Percentiles rank a stretch among this genome's conserved stretches.
Evolutionary conservation across 768 basidiomycete species (phyloP).

Genomic region (Termitomyces sp.): DNA sequence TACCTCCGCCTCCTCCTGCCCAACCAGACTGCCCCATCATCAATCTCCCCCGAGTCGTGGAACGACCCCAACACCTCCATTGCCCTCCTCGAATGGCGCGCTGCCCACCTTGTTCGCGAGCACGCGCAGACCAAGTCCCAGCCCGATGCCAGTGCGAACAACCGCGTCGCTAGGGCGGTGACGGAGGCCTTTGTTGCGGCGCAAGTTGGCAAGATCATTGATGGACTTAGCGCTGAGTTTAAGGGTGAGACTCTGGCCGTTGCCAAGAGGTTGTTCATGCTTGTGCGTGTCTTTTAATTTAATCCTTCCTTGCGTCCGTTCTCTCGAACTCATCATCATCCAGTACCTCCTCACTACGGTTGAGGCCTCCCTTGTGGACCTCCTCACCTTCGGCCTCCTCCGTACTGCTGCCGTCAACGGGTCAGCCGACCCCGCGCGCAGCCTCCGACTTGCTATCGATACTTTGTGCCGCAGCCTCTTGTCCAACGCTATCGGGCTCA

Average conservation of each 20-base stretch:
- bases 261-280: constrained; percentile 33
- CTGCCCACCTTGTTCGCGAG: constrained; percentile 53
- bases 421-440: constrained; percentile 39
- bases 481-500: constrained; percentile 63
- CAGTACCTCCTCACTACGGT: constrained; percentile 61
- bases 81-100: constrained; percentile 59
- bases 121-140: constrained; percentile 30
- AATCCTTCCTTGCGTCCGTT: neutral
- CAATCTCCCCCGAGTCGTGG: constrained; percentile 21
- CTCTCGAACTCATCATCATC: neutral
- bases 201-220: constrained; percentile 48
- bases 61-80: constrained; percentile 36
- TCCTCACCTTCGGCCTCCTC: constrained; percentile 54
- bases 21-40: constrained; percentile 11
- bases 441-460: constrained; percentile 48
- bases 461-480: constrained; percentile 46
- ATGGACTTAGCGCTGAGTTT: constrained; percentile 18
- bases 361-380: constrained; percentile 52
- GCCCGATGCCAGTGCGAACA: constrained; percentile 53
- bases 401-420: constrained; percentile 3
- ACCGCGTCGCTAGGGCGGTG: constrained; percentile 58
- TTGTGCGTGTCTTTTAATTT: constrained; percentile 31
- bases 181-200: constrained; percentile 67
- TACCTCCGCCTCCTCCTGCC: constrained; percentile 54
- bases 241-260: constrained; percentile 10